A percentile compares a stretch with the other conserved stretches of the same genome.
Conservation (phyloP, 306 rosid genomes). For the Trifolium pratense region DNA sequence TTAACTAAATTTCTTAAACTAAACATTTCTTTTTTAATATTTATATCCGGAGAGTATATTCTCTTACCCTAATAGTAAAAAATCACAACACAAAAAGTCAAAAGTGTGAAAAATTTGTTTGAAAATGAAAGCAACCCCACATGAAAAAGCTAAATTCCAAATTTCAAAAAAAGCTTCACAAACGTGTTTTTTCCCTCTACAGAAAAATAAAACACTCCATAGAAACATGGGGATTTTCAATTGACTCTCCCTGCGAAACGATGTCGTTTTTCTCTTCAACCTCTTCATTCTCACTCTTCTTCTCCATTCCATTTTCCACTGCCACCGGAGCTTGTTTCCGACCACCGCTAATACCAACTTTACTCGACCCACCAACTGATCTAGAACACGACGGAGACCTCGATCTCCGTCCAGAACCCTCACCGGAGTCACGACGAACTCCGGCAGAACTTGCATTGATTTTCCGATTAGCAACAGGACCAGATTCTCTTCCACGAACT, state of each 20-base stretch:
- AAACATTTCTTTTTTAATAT: too few species aligned
- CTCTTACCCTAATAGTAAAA: too few species aligned
- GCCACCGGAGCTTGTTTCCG: constrained; percentile 45
- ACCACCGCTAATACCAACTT: constrained; percentile 24
- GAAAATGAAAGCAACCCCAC: constrained; percentile 30
- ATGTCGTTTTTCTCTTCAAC: constrained; percentile 48
- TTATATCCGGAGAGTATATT: too few species aligned
- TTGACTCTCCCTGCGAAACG: constrained; percentile 52
- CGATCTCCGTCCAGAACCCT: constrained; percentile 63
- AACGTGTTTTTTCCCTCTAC: constrained; percentile 52
- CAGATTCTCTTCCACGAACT: constrained; percentile 58
- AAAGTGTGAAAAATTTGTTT: constrained; percentile 20
- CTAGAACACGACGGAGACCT: constrained; percentile 77
- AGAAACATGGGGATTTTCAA: constrained; percentile 80
- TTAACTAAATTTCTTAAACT: too few species aligned
- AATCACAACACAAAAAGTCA: constrained; percentile 37
- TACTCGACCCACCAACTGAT: constrained; percentile 38
- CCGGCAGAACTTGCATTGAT: constrained; percentile 42
- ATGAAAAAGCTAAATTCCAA: constrained; percentile 33
- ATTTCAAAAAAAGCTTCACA: constrained; percentile 36
- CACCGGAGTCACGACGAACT: constrained; percentile 55
- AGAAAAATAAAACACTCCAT: constrained; percentile 96
- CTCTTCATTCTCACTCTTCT: constrained; percentile 14
- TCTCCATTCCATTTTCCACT: constrained; percentile 22
- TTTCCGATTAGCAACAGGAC: constrained; percentile 49